Conservation (phyloP, 2,329 filamentous ascomycete species). For the Leptographium lundbergii region DNA sequence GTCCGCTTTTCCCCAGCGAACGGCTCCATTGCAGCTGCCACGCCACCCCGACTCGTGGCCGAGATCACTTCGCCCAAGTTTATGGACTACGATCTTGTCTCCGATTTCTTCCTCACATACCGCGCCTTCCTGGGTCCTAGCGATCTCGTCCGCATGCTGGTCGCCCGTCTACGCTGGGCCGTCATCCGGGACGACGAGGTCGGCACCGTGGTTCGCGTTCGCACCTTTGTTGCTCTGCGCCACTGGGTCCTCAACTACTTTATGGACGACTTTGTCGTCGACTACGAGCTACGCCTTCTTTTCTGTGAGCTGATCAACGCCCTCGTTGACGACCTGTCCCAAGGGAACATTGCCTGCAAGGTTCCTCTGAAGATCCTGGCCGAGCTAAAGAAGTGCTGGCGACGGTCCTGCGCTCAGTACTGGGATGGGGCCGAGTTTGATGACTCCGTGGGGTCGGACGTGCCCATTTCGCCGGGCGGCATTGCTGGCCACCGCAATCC, state of each 20-base stretch:
- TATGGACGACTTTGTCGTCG: conserved; percentile 77
- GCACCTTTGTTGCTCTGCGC: conserved; percentile 86
- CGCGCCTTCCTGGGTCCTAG: conserved; percentile 69
- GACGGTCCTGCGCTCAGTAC: conserved; percentile 75
- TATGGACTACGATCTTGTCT: conserved; percentile 91
- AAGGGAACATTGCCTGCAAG: conserved; percentile 30
- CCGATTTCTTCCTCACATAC: conserved; percentile 95
- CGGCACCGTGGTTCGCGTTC: conserved; percentile 86
- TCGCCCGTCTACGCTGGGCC: conserved; percentile 80
- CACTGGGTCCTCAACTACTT: conserved; percentile 99
- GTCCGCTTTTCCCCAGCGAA: conserved; percentile 66
- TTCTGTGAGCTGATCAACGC: conserved; percentile 76
- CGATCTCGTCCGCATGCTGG: conserved; percentile 69
- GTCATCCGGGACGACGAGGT: conserved; percentile 66
- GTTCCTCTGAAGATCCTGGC: conserved; percentile 71
- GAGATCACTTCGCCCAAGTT: conserved; percentile 95
- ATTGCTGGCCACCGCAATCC: conserved; percentile 48
- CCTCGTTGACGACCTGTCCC: conserved; percentile 42
- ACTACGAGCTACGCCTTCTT: conserved; percentile 57
- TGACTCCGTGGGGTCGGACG: conserved; percentile 45
- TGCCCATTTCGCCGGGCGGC: conserved; percentile 66
- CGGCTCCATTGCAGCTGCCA: conserved; percentile 75
- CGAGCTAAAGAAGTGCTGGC: conserved; percentile 96
- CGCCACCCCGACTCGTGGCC: conserved; percentile 78
- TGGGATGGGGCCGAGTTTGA: conserved; percentile 69